Evolutionary conservation across 129 eudicot species (phyloP).

Genomic region (Solidago caesia): DNA sequence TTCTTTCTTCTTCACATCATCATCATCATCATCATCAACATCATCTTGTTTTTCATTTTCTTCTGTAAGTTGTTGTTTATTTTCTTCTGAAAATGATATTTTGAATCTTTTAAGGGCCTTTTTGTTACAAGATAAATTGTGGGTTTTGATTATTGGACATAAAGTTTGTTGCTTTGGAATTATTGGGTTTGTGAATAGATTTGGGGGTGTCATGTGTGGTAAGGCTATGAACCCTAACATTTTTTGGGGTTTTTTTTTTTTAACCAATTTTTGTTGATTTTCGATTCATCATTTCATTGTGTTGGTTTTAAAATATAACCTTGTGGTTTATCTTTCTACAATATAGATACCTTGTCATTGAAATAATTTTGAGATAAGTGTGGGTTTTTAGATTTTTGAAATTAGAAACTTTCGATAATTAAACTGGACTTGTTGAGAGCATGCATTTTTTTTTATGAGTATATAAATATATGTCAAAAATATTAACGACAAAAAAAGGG

Average conservation of each 20-base stretch:
- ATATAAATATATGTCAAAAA: too few species aligned
- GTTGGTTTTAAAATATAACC: conserved; percentile 1
- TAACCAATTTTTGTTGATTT: too few species aligned
- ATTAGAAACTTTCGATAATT: too few species aligned
- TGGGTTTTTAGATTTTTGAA: too few species aligned
- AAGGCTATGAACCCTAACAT: conserved; percentile 27
- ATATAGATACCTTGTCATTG: background rate
- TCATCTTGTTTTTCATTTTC: background rate
- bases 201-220: conserved; percentile 16
- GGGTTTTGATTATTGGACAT: conserved; percentile 1
- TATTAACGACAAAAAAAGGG: too few species aligned
- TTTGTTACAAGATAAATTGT: background rate
- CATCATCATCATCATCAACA: conserved; percentile 16
- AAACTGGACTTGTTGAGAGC: too few species aligned
- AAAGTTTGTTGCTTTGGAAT: conserved; percentile 13
- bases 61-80: conserved; percentile 19
- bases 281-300: background rate
- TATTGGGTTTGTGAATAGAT: conserved; percentile 12
- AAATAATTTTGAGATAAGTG: background rate
- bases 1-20: conserved; percentile 31
- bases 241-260: background rate
- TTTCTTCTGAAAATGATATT: conserved; percentile 20
- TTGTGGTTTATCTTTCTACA: conserved; percentile 4
- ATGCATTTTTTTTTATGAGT: too few species aligned
- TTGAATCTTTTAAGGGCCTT: conserved; percentile 10